Percentiles rank a stretch among this genome's conserved stretches.
Evolutionary conservation across 306 rosid genomes (phyloP).

Genomic region (Corylus avellana): DNA sequence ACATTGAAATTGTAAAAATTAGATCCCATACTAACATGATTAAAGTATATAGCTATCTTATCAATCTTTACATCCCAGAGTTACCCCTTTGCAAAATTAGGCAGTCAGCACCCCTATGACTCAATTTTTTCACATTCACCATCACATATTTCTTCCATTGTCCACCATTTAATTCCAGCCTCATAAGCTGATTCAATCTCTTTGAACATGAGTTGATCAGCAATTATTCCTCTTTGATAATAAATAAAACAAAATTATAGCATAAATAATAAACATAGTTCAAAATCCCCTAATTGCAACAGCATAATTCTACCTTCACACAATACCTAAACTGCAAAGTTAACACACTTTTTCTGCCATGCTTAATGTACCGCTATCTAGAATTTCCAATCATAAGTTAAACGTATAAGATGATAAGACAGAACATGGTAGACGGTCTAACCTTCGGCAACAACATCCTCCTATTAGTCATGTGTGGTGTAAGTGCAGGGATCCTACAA

Average conservation of each 20-base stretch:
- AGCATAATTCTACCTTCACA: background rate
- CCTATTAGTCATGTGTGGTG: slow-evolving; percentile 59
- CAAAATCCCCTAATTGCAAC: background rate
- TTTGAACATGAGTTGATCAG: background rate
- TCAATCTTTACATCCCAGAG: background rate
- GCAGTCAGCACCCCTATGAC: background rate
- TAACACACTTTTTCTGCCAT: background rate
- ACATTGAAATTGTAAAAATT: background rate
- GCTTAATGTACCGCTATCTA: background rate
- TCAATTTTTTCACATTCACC: background rate
- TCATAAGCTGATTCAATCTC: background rate
- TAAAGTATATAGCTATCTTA: background rate
- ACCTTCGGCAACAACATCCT: slow-evolving; percentile 71
- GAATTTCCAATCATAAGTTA: slow-evolving; percentile 6
- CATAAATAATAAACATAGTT: background rate
- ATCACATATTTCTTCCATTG: background rate
- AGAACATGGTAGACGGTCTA: slow-evolving; percentile 19
- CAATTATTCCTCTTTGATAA: background rate
- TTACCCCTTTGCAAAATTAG: background rate
- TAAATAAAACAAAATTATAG: background rate
- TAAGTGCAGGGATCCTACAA: slow-evolving; percentile 67
- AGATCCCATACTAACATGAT: background rate
- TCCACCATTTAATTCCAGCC: background rate
- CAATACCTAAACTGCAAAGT: background rate
- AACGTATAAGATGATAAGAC: slow-evolving; percentile 9